phyloP scores from a whole-genome alignment of 148 eudicot species.

The Rhododendron ferrugineum region DNA sequence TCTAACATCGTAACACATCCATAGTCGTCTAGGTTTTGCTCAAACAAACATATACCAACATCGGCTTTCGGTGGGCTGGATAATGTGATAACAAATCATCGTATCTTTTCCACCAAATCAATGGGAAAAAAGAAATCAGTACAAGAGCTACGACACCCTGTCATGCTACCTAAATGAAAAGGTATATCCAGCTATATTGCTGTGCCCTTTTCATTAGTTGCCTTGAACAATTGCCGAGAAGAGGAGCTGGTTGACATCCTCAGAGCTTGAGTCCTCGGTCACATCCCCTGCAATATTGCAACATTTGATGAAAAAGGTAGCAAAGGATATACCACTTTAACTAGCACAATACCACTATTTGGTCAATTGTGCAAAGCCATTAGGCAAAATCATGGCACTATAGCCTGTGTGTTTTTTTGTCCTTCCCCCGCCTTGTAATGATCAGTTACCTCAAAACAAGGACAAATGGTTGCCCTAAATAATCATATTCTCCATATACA shows the following conservation, averaged over 20 bases:
- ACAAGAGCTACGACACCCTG: neutral
- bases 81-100: neutral
- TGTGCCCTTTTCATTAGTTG: slow-evolving; percentile 22
- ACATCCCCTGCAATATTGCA: slow-evolving; percentile 29
- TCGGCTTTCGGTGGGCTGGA: neutral
- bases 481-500: neutral
- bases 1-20: neutral
- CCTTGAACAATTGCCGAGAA: slow-evolving; percentile 64
- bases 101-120: neutral
- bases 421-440: neutral
- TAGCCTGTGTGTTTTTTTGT: neutral
- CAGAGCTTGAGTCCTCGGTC: slow-evolving; percentile 35
- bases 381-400: neutral
- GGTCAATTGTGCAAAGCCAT: neutral
- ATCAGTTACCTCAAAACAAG: neutral
- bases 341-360: neutral
- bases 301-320: neutral
- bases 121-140: neutral
- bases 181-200: neutral
- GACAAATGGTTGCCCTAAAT: neutral
- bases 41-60: neutral
- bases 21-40: neutral
- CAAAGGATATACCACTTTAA: neutral
- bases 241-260: slow-evolving; percentile 67
- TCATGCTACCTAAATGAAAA: neutral